phyloP scores from a whole-genome alignment of 2,329 filamentous ascomycete species.

The Sarocladium brachiariae region DNA sequence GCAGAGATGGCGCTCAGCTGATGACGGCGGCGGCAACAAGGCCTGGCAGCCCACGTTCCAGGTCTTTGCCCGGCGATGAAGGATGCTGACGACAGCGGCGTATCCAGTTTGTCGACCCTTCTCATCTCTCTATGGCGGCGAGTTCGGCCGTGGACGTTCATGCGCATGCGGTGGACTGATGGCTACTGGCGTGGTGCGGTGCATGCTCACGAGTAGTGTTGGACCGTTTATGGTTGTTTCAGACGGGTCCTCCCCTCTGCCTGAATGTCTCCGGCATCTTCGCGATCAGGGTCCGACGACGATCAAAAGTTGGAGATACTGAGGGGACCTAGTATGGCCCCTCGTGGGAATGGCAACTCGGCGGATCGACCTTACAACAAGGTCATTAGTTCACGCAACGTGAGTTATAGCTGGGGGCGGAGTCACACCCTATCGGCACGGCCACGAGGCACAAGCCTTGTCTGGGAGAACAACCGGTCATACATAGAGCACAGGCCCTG shows the following conservation, averaged over 20 bases:
- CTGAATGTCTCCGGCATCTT: constrained; percentile 2
- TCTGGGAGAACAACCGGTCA: too few species aligned
- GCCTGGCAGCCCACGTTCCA: neutral
- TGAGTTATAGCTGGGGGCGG: neutral
- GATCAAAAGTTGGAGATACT: constrained; percentile 6
- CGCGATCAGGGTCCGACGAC: constrained; percentile 4
- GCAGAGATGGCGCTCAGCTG: neutral
- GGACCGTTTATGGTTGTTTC: constrained; percentile 2
- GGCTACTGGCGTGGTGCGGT: neutral
- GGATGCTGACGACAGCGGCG: constrained; percentile 5
- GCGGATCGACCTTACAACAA: constrained; percentile 2
- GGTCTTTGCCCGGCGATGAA: neutral
- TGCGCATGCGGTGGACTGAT: neutral
- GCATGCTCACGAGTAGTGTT: neutral
- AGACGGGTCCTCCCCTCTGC: neutral
- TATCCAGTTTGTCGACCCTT: constrained; percentile 3
- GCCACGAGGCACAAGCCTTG: constrained; percentile 6
- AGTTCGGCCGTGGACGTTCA: neutral
- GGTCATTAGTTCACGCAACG: neutral
- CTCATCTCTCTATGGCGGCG: constrained; percentile 4
- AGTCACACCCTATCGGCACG: neutral
- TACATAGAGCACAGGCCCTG: too few species aligned
- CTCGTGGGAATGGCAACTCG: neutral
- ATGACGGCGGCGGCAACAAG: constrained; percentile 4
- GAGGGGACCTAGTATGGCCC: neutral